Base-by-base conservation (phyloP, 78 protist genomes). In the Chrysochromulina tobinii region DNA sequence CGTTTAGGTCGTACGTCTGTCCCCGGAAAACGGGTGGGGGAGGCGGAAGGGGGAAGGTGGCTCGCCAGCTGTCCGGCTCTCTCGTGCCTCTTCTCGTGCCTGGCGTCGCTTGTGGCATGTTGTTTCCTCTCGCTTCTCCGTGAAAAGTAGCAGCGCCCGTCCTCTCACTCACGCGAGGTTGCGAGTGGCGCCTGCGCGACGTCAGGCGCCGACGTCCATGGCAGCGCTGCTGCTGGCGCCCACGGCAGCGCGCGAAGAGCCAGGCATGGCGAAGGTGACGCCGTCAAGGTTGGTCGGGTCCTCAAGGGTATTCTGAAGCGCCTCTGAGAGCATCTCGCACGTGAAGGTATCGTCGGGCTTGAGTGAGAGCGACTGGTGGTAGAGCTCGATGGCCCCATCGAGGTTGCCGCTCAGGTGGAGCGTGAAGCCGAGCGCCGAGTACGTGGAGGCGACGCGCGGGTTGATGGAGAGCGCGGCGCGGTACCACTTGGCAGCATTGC, bases 301-400 rank as follows among this genome's bases (percentile, higher is more conserved):
- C 18, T 27, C 15, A 1, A 89, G 57, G 21, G 66, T 61, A 1
- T 79, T 73, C 72, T 79, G 8, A 21, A 90, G 73, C 55, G 92
- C 88, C 12, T n/a, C 21, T 38, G 25, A 18, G 67, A 91, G 89
- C 90, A 91, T 73, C 50, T 91, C 93, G 14, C 57, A 15, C 12
- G 89, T 68, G 55, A 91, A 77, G 61, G 89, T 83, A 84, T 91
- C 93, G 21, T 67, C 59, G 48, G 93, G 93, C 51, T 66, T 20
- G 17, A 91, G 25, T 6, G 87, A 9, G 20, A 91, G 66, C n/a
- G 83, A 59, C 89, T 91, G 87, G 61, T 91, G 93, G 61, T 91
- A 91, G 20, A 53, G 64, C 61, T 81, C 73, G 55, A 83, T 83
- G 17, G 89, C 88, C 3, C 0, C 15, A 66, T 91, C 57, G 9